Base-by-base conservation (phyloP, 2,329 filamentous ascomycete genomes). In the Trichoderma hamatum region DNA sequence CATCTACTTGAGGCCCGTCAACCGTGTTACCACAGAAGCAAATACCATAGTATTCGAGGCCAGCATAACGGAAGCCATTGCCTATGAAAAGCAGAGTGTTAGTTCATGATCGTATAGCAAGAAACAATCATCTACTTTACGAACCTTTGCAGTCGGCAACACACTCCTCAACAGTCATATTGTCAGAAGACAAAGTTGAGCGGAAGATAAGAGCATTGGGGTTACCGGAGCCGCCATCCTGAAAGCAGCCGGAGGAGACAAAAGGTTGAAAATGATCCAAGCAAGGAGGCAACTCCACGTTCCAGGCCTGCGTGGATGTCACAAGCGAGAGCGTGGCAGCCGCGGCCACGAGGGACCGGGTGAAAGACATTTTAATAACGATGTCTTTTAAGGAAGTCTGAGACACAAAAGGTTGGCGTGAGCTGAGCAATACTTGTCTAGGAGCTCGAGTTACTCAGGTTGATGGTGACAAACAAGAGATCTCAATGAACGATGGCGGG, bases 11-110 rank as follows among this genome's bases (percentile, higher is more conserved):
- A 73, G 86, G 84, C n/a, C 83, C 83, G 71, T 85, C 78, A 71
- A 86, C 81, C 32, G 83, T 84, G 71, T 85, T 78, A 36, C 84
- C 82, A 71, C 84, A 84, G 76, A 86, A 87, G 78, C 86, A 87
- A 52, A 82, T 78, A 69, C 84, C 84, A 70, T 85, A 82, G 76
- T 84, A 85, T 71, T 82, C 80, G 39, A 86, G 80, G 67, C 84
- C 84, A 71, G 84, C 83, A 71, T 85, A 84, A 61, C 83, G 80
- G 76, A 82, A 86, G 54, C 82, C 80, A 71, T 85, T 84, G 68
- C 82, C 80, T 82, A 43, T 21, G 19, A 14, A 63, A 19, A 56
- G 6, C 5, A 6, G 5, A 32, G 34, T 46, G 51, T 70, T 43
- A 68, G 56, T 39, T 14, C 11, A 26, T 58, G 24, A 10, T 34